Evolutionary conservation across 2,329 filamentous ascomycete genomes (phyloP), one percentile per base, ranked within the genome.

Genomic region (Phialophora chinensis): DNA sequence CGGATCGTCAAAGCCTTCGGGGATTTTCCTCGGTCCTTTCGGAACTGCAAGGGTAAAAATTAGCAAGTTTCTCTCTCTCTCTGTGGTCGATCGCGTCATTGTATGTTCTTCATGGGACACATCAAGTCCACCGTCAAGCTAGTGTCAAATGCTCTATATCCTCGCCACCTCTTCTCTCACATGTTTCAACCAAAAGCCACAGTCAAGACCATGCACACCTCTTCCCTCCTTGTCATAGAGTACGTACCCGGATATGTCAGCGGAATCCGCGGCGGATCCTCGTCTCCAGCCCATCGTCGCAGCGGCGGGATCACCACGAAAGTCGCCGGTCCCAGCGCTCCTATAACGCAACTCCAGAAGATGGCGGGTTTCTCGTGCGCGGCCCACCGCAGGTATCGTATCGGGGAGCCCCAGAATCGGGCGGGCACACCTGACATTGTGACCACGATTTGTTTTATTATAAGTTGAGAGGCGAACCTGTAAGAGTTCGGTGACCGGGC

Each of bases 221-320:
- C 2, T 7, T 23, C 3, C 38, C 6, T 35, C 42, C 23, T n/a
- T 23, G 14, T 4, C 17, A n/a, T n/a, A 42, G 23, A 55, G 58
- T 50, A 86, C 92, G 78, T 87, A 98, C 94, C 87, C 67, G 95
- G 95, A 84, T 98, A 99, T 77, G 93, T 96, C 79, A 93, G 82
- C 35, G 95, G 95, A 71, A 98, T 88, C 65, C 84, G 86, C 70
- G 87, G 82, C 70, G 90, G 86, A 73, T 88, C 86, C 73, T 88
- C 81, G 77, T 97, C 92, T 73, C 93, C 93, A 65, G 96, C 79
- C 70, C 82, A 84, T 69, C 83, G 81, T 78, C 93, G 84, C 73
- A 96, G 83, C 56, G 92, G 90, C 52, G 93, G 93, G 0, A 92
- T 89, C 64, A 86, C 83, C 66, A 90, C 78, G 70, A 96, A 82